These are phyloP conservation scores for Saccharomyces hybrid DNA, from an alignment of 1,139 yeast species.

Conservation along the genomic window DNA sequence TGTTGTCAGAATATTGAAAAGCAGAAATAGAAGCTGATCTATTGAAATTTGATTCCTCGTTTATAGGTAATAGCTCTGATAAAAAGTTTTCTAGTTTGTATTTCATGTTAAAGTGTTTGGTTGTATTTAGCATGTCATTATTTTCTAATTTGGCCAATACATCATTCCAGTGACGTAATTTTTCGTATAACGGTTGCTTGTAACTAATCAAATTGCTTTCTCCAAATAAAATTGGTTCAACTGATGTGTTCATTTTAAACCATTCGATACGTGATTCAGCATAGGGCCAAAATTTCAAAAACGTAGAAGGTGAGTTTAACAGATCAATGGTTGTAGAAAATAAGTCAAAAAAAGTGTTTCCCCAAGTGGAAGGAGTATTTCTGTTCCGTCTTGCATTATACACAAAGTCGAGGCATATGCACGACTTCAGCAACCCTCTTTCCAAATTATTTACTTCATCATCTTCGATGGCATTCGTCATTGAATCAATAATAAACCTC, in stretches of 20 bases:
- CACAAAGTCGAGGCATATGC: conserved; percentile 18
- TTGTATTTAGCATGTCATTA: conserved; percentile 21
- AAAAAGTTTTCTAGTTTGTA: conserved; percentile 25
- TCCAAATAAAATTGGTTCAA: conserved; percentile 14
- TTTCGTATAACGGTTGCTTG: conserved; percentile 26
- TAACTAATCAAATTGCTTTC: conserved; percentile 25
- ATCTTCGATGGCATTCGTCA: conserved; percentile 7
- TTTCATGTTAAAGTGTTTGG: conserved; percentile 20
- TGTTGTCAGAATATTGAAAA: conserved; percentile 14
- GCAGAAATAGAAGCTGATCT: conserved; percentile 21
- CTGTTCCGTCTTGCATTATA: conserved; percentile 16
- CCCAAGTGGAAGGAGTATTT: conserved; percentile 13
- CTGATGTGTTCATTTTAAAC: conserved; percentile 21
- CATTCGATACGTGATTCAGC: conserved; percentile 25
- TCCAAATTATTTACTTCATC: conserved; percentile 4
- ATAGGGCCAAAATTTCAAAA: conserved; percentile 25
- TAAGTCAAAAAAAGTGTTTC: conserved; percentile 20
- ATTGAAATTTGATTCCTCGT: conserved; percentile 30
- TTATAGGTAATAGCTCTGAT: conserved; percentile 25
- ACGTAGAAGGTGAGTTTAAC: conserved; percentile 22
- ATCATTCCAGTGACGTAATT: conserved; percentile 28
- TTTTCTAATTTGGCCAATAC: conserved; percentile 14
- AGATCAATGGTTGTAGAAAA: conserved; percentile 17
- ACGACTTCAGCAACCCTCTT: background rate
- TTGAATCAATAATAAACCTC: conserved; percentile 12